Percentiles rank a stretch among this genome's conserved stretches.
These are phyloP conservation scores for Metarhizium album DNA, from an alignment of 2,329 filamentous ascomycete genomes.

Conservation along the genomic window DNA sequence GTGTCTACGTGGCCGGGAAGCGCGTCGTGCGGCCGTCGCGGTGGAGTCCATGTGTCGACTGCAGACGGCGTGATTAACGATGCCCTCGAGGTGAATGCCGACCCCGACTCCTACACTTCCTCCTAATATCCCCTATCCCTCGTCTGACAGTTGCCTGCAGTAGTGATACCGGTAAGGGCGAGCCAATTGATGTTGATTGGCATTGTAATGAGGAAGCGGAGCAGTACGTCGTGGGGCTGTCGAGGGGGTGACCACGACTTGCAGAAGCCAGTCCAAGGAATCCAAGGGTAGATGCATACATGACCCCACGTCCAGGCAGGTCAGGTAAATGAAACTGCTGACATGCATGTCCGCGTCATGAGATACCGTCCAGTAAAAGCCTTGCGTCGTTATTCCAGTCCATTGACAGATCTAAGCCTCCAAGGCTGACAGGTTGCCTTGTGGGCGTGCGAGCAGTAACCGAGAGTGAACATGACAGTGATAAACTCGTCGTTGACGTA, in stretches of 20 bases:
- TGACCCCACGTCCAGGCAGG: conserved; percentile 8
- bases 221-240: conserved; percentile 5
- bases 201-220: conserved; percentile 3
- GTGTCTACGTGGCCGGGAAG: background rate
- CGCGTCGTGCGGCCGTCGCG: conserved; percentile 9
- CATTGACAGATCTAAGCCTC: background rate
- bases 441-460: background rate
- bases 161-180: background rate
- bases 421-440: background rate
- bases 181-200: conserved; percentile 9
- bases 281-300: conserved; percentile 8
- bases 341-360: conserved; percentile 6
- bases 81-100: background rate
- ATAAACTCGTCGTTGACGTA: background rate
- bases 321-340: conserved; percentile 4
- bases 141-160: background rate
- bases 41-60: background rate
- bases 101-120: background rate
- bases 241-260: conserved; percentile 8
- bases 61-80: background rate
- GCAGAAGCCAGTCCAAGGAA: conserved; percentile 6
- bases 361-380: background rate
- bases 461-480: background rate
- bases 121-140: background rate
- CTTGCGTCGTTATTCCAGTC: background rate